These are phyloP conservation scores for Scutellaria galericulata DNA, from an alignment of 257 asterid genomes.

Conservation along the genomic window DNA sequence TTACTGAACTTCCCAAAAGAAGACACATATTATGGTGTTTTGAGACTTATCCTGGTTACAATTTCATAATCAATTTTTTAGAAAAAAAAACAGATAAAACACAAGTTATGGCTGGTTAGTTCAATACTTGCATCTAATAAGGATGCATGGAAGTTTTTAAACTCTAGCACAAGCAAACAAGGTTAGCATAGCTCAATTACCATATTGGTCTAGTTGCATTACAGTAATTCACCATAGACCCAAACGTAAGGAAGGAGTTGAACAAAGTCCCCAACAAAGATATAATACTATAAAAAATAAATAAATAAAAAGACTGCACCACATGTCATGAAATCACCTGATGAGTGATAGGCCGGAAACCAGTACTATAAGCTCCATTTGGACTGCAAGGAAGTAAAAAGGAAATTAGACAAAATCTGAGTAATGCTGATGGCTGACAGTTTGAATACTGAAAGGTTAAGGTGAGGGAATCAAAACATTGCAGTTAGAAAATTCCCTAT, in stretches of 20 bases:
- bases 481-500: constrained; percentile 19
- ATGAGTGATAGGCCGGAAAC: constrained; percentile 96
- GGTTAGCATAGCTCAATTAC: constrained; percentile 14
- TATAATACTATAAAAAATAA: constrained; percentile 18
- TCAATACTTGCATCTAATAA: constrained; percentile 22
- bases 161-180: constrained; percentile 9
- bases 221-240: neutral
- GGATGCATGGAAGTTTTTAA: neutral
- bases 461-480: constrained; percentile 8
- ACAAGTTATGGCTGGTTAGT: constrained; percentile 5
- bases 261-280: constrained; percentile 7
- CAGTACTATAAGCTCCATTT: constrained; percentile 95
- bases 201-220: constrained; percentile 21
- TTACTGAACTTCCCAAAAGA: neutral
- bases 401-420: constrained; percentile 24
- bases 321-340: constrained; percentile 84
- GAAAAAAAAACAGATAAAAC: neutral
- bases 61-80: neutral
- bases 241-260: constrained; percentile 6
- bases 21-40: neutral
- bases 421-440: constrained; percentile 18
- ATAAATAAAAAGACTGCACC: constrained; percentile 31
- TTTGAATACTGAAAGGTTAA: constrained; percentile 20
- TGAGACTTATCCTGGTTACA: neutral
- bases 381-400: constrained; percentile 66